Base-by-base conservation (phyloP, 768 basidiomycete genomes). In the Amanita thiersii region DNA sequence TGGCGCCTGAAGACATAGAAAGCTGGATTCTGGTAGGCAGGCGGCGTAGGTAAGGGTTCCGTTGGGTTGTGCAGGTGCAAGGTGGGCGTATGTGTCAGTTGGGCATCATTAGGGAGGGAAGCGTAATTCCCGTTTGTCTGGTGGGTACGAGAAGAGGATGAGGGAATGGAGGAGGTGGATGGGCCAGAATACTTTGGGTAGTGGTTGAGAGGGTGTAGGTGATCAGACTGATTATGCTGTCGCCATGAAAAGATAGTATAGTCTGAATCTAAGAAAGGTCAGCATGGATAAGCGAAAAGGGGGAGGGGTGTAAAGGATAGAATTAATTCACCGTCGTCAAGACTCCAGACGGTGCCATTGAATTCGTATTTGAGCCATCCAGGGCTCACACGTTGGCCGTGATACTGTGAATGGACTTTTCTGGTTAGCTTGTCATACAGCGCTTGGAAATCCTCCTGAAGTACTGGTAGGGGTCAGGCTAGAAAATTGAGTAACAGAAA, bases 281-380 rank as follows among this genome's bases (percentile, higher is more conserved):
- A n/a, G 15, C 32, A 11, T 10, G 39, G 2, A 31, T 8, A 20
- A 9, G 25, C 11, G 9, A 15, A 18, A 39, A 39, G 14, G 40
- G 35, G 18, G 28, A 15, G 30, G 23, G 21, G 24, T n/a, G 33
- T 15, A 33, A 18, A 11, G 6, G 21, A 25, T 4, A 15, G 29
- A n/a, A n/a, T 28, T 9, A 6, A n/a, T 12, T 53, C 52, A 85
- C 91, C 91, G 54, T 97, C 92, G 56, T 94, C 89, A 8, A 97
- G 63, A 53, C 86, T 84, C 87, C 87, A 96, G 37, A 87, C 58
- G 0, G 77, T 66, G 10, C 79, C 75, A 49, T 79, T 78, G 67
- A 77, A 92, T 47, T 85, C 76, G 56, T 97, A 97, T 53, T 91
- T 89, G 36, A 94, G 64, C 77, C 88, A 90, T 25, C 86, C 84